phyloP scores from a whole-genome alignment of 495 filamentous ascomycete genomes.

The Terfezia boudieri region DNA sequence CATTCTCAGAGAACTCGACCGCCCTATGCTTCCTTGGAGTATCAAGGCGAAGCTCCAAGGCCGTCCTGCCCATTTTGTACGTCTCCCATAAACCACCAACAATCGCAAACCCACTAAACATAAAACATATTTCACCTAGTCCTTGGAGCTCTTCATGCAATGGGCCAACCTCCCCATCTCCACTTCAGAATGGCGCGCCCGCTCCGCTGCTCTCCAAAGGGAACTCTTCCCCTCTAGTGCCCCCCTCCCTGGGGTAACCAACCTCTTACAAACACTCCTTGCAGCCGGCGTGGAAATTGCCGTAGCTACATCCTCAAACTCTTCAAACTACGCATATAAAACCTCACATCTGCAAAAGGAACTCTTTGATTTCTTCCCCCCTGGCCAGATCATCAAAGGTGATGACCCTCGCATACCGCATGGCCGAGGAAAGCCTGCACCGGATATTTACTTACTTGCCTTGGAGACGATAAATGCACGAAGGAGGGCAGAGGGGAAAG shows the following conservation, averaged over 20 bases:
- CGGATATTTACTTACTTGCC: conserved; percentile 85
- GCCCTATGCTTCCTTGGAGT: conserved; percentile 59
- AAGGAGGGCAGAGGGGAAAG: conserved; percentile 34
- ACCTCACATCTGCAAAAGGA: conserved; percentile 35
- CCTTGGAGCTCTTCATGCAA: conserved; percentile 39
- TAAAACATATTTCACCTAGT: conserved; percentile 11
- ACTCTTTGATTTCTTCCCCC: conserved; percentile 51
- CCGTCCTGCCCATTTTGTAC: conserved; percentile 21
- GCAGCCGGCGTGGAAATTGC: conserved; percentile 40
- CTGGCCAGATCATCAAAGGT: conserved; percentile 48
- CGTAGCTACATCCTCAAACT: conserved; percentile 59
- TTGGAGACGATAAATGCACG: conserved; percentile 62
- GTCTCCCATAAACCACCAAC: not conserved
- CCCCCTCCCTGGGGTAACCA: conserved; percentile 56
- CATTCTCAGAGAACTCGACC: conserved; percentile 50
- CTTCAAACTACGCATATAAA: conserved; percentile 55
- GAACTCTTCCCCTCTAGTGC: conserved; percentile 48
- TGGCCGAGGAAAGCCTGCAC: conserved; percentile 75
- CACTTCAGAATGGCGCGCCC: conserved; percentile 35
- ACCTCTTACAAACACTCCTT: conserved; percentile 36
- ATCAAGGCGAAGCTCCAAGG: conserved; percentile 92
- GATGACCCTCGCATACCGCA: conserved; percentile 63
- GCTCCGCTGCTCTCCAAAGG: conserved; percentile 37
- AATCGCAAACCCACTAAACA: conserved; percentile 8
- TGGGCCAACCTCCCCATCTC: conserved; percentile 79